Evolutionary conservation across 306 rosid species (phyloP).

Genomic region (Rosa persica): DNA sequence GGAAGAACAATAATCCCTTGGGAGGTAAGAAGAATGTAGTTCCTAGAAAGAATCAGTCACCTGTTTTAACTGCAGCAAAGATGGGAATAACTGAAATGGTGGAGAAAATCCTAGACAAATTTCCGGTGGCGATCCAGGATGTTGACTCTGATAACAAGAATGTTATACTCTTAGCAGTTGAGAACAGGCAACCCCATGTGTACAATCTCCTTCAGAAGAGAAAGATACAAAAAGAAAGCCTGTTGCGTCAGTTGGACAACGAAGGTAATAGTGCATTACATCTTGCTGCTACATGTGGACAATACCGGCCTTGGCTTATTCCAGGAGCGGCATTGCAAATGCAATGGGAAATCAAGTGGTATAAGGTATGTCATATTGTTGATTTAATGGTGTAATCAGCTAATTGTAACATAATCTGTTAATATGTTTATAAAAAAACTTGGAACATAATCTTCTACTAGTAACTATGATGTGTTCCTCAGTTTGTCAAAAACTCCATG

Average conservation of each 20-base stretch:
- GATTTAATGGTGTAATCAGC: not conserved
- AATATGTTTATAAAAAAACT: not conserved
- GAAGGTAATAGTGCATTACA: slow-evolving; percentile 63
- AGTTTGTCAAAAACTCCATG: slow-evolving; percentile 51
- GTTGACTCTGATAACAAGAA: slow-evolving; percentile 45
- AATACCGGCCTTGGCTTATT: slow-evolving; percentile 51
- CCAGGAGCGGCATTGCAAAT: slow-evolving; percentile 61
- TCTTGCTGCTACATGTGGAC: slow-evolving; percentile 51
- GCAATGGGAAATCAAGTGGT: slow-evolving; percentile 75
- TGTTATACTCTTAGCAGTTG: slow-evolving; percentile 54
- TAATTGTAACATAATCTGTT: not conserved
- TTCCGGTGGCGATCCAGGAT: slow-evolving; percentile 59
- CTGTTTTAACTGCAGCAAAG: slow-evolving; percentile 55
- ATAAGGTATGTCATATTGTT: slow-evolving; percentile 29
- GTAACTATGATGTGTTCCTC: not conserved
- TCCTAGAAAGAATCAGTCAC: slow-evolving; percentile 28
- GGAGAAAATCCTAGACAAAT: slow-evolving; percentile 34
- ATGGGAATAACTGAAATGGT: slow-evolving; percentile 61
- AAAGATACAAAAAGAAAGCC: slow-evolving; percentile 24
- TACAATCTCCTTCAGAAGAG: slow-evolving; percentile 29
- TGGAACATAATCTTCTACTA: not conserved
- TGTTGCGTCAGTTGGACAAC: slow-evolving; percentile 43
- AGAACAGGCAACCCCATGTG: slow-evolving; percentile 59
- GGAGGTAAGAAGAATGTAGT: not conserved
- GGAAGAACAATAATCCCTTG: no score